phyloP scores from a whole-genome alignment of 31 red algal genomes.

The Odonthalia washingtoniensis region DNA sequence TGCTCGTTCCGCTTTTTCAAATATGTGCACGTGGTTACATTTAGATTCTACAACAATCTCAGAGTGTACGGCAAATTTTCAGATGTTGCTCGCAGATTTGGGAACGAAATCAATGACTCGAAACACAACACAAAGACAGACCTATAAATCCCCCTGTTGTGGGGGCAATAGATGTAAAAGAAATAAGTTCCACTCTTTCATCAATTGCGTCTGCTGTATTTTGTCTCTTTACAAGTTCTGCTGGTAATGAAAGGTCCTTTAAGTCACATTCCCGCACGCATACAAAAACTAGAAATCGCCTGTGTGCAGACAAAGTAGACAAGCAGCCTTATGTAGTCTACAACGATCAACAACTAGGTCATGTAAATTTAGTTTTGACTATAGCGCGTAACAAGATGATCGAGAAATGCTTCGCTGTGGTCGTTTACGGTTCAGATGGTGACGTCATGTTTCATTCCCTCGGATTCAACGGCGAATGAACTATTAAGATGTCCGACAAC shows the following conservation, averaged over 20 bases:
- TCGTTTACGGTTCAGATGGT: too few species aligned
- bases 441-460: too few species aligned
- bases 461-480: too few species aligned
- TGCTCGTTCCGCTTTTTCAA: background rate
- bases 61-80: background rate
- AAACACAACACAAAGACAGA: background rate
- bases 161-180: background rate
- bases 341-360: background rate
- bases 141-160: background rate
- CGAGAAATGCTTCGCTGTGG: background rate
- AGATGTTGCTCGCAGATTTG: background rate
- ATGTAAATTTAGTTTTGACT: background rate
- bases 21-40: background rate
- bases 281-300: background rate
- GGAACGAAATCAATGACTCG: background rate
- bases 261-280: background rate
- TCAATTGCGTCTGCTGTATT: background rate
- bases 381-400: background rate
- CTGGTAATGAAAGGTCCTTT: background rate
- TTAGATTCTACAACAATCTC: background rate
- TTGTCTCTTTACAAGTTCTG: background rate
- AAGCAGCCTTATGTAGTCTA: background rate
- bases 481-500: too few species aligned
- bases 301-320: background rate
- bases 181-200: background rate